Percentiles rank a stretch among this genome's conserved stretches.
phyloP scores from a whole-genome alignment of 345 rosid genomes.

The Anacardium occidentale region DNA sequence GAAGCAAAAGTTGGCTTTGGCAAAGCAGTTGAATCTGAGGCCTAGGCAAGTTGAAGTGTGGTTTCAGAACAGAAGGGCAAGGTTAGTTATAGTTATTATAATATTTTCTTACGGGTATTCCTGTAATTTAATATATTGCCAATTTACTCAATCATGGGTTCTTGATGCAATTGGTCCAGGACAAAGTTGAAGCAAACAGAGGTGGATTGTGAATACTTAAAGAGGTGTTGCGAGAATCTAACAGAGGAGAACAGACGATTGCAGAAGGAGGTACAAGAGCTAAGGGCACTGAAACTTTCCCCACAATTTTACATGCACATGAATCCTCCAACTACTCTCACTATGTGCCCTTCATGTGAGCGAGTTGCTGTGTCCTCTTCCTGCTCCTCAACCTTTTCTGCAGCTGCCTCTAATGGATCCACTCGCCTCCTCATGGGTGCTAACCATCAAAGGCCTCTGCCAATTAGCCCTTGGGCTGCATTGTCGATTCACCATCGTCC shows the following conservation, averaged over 20 bases:
- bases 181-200: slow-evolving; percentile 91
- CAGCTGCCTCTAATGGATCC: slow-evolving; percentile 21
- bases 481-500: slow-evolving; percentile 35
- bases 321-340: slow-evolving; percentile 87
- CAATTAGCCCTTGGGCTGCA: slow-evolving; percentile 53
- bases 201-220: slow-evolving; percentile 79
- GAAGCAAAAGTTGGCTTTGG: slow-evolving; percentile 78
- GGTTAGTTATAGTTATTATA: slow-evolving; percentile 39
- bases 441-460: slow-evolving; percentile 27
- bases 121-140: slow-evolving; percentile 5
- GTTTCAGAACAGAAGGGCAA: slow-evolving; percentile 92
- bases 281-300: slow-evolving; percentile 76
- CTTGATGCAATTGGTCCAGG: slow-evolving; percentile 35
- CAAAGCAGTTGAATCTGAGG: slow-evolving; percentile 72
- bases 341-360: slow-evolving; percentile 90
- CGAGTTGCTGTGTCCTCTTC: slow-evolving; percentile 56
- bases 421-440: slow-evolving; percentile 24
- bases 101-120: slow-evolving; percentile 17
- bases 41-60: slow-evolving; percentile 92
- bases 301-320: slow-evolving; percentile 81
- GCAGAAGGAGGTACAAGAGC: slow-evolving; percentile 85
- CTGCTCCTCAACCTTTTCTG: slow-evolving; percentile 24
- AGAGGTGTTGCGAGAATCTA: slow-evolving; percentile 74
- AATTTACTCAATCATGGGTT: slow-evolving; percentile 13
- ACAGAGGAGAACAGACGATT: slow-evolving; percentile 72